Evolutionary conservation across 2,329 filamentous ascomycete species (phyloP).

Genomic region (Aspergillus melleus): DNA sequence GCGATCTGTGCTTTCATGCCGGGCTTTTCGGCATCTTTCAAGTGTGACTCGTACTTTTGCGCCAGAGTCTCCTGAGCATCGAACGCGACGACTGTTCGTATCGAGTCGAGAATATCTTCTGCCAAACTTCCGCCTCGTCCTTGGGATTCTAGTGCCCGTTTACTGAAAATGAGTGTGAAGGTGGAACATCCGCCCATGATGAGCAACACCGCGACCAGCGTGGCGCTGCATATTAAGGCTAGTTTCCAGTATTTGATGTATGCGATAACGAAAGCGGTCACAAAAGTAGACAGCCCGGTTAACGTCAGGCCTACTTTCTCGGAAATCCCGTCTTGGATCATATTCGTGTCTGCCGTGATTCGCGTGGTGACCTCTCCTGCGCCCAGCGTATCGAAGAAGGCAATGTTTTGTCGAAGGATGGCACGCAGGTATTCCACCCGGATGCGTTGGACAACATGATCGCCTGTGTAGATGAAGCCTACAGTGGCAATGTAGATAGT

Average conservation of each 20-base stretch:
- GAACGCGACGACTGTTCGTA: slow-evolving; percentile 53
- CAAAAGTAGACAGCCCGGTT: slow-evolving; percentile 72
- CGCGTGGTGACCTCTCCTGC: slow-evolving; percentile 88
- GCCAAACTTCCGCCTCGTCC: slow-evolving; percentile 54
- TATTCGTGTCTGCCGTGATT: slow-evolving; percentile 86
- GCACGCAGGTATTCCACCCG: slow-evolving; percentile 77
- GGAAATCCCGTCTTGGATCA: slow-evolving; percentile 88
- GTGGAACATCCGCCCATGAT: slow-evolving; percentile 70
- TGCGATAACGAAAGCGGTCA: slow-evolving; percentile 82
- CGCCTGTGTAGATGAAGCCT: slow-evolving; percentile 82
- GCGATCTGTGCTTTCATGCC: slow-evolving; percentile 31
- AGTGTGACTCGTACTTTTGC: slow-evolving; percentile 26
- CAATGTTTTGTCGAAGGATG: slow-evolving; percentile 82
- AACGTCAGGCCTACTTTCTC: slow-evolving; percentile 81
- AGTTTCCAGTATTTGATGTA: slow-evolving; percentile 91
- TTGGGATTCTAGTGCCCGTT: slow-evolving; percentile 72
- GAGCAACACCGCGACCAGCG: slow-evolving; percentile 71
- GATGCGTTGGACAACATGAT: slow-evolving; percentile 73
- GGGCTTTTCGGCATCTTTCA: slow-evolving; percentile 23
- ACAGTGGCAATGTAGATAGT: slow-evolving; percentile 75
- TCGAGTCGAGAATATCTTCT: slow-evolving; percentile 52
- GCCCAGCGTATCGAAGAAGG: slow-evolving; percentile 85
- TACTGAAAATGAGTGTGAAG: slow-evolving; percentile 76
- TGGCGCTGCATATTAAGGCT: slow-evolving; percentile 78
- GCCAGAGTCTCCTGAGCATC: slow-evolving; percentile 34